Base-by-base conservation (phyloP, 176 grass and related monocot species). In the Phoenix roebelenii region DNA sequence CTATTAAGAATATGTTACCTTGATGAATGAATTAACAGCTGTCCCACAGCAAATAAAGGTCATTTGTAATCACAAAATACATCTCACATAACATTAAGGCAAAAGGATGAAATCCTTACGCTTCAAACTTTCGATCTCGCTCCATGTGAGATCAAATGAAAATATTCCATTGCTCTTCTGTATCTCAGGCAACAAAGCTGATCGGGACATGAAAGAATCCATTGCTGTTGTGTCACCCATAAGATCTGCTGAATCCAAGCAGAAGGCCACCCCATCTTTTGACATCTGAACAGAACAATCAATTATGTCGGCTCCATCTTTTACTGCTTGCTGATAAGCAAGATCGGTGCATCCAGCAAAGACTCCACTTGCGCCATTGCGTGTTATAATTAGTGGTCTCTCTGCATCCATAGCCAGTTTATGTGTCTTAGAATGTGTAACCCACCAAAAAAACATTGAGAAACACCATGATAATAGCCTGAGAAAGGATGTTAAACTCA, bases 271-370 rank as follows among this genome's bases (percentile, higher is more conserved):
- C 2, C 79, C 84, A 48, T 98, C 93, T 54, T 89, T 89, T 6
- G 93, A 83, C 84, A 98, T 92, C 81, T 70, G 93, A 60, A 98
- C 82, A 0, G 81, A 53, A 62, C 93, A 98, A 29, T 98, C 93
- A 12, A 90, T 73, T 30, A 90, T 60, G 67, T 90, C 87, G 1
- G 82, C 79, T 0, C 75, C 82, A 12, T 85, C 82, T 82, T 82
- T 78, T 58, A 85, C 70, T 0, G 87, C 82, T 69, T 85, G 28
- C 59, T 74, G 55, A 67, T 90, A 90, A 9, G 87, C 75, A 18
- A 90, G 75, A 68, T 90, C 82, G 0, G 82, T 82, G 82, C 79
- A 64, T 54, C 87, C 82, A 14, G 82, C 7, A 52, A 71, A 90
- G 30, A 77, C 32, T 15, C 87, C 87, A 15, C 87, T 90, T 19